Evolutionary conservation across 2,329 filamentous ascomycete genomes (phyloP), one percentile per base, ranked within the genome.

Genomic region (Hypomyces perniciosus): DNA sequence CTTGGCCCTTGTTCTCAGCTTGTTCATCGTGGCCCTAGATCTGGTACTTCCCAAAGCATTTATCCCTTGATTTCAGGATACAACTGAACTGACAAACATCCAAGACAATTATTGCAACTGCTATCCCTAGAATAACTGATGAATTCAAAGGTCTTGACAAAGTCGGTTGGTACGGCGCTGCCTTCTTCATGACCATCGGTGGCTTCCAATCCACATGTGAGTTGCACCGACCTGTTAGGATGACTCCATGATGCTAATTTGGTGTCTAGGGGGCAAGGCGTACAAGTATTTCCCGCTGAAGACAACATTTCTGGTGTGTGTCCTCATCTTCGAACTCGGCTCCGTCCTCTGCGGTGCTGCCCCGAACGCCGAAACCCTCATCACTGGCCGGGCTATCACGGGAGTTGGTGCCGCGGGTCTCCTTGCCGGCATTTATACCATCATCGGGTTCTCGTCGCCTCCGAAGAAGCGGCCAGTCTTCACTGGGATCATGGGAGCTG

Each of bases 161-260:
- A 54, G 72, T 80, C 9, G 74, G 76, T 26, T 84, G 81, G 81
- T 84, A 84, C 56, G 79, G 77, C 2, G 72, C 76, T 12, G 76
- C 76, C 39, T 80, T 75, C 57, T 77, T 79, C 62, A 67, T 78
- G 57, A 75, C 73, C 2, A 60, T 74, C 30, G 74, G 69, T 8
- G 66, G 66, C 51, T 68, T 73, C 57, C 72, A 75, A 59, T 70
- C 72, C 40, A 67, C 68, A 12, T 75, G 69, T 68, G 63, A 8
- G 20, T 13, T 8, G 45, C 10, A n/a, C 27, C 47, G 20, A 34
- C 20, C 56, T 59, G 46, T 34, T 31, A 57, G 4, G 54, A 57
- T 27, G 48, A 49, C 4, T 31, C 57, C 10, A 54, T 57, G 47
- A 58, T 65, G 34, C 58, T 63, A 60, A 65, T 33, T 4, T 56